Evolutionary conservation across 1,139 yeast genomes (phyloP).

Genomic region (Scheffersomyces illinoinensis): DNA sequence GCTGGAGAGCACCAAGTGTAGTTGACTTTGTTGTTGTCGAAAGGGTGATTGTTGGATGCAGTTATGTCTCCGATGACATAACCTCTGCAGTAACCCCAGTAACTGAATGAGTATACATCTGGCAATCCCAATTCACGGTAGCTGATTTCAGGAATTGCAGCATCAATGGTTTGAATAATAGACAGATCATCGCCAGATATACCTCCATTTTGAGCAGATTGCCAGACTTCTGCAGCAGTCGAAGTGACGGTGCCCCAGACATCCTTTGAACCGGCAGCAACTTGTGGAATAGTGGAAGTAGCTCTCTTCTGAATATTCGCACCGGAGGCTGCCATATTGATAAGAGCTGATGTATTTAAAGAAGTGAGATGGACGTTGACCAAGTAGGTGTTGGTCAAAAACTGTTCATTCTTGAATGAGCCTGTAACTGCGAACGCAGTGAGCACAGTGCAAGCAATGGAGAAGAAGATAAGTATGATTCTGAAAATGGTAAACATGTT

Average conservation of each 20-base stretch:
- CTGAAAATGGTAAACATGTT: slow-evolving; percentile 39
- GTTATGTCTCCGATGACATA: slow-evolving; percentile 11
- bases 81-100: slow-evolving; percentile 79
- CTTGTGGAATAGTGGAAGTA: background rate
- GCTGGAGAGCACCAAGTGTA: slow-evolving; percentile 60
- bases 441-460: slow-evolving; percentile 35
- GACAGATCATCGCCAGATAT: slow-evolving; percentile 9
- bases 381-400: slow-evolving; percentile 38
- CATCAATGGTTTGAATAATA: slow-evolving; percentile 35
- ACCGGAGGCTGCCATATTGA: slow-evolving; percentile 15
- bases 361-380: slow-evolving; percentile 38
- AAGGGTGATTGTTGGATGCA: slow-evolving; percentile 14
- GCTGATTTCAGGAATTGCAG: slow-evolving; percentile 12
- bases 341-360: slow-evolving; percentile 33
- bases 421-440: slow-evolving; percentile 45
- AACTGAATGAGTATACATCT: slow-evolving; percentile 62
- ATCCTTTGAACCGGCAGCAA: background rate
- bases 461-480: slow-evolving; percentile 32
- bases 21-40: slow-evolving; percentile 37
- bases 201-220: slow-evolving; percentile 1
- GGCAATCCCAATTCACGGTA: slow-evolving; percentile 50
- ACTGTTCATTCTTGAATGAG: slow-evolving; percentile 36
- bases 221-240: slow-evolving; percentile 3
- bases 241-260: slow-evolving; percentile 2
- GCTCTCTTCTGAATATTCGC: background rate